Evolutionary conservation across 1,284 basidiomycete species (phyloP).

Genomic region (Puccinia polysora): DNA sequence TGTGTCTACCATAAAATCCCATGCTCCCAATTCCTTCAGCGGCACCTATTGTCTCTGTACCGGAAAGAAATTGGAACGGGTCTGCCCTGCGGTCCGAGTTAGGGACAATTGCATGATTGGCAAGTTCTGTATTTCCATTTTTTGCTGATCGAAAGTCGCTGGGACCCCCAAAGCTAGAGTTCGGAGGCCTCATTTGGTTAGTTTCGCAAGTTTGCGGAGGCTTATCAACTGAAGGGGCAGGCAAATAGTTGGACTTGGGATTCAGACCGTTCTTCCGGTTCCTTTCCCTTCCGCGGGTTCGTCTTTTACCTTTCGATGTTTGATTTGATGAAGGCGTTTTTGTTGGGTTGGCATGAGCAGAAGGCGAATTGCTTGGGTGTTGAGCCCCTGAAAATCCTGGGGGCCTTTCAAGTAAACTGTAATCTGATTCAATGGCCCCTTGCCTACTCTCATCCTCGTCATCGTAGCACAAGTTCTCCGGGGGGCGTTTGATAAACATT

Average conservation of each 20-base stretch:
- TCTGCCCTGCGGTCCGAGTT: too few species aligned
- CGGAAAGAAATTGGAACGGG: too few species aligned
- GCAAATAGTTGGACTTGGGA: not conserved
- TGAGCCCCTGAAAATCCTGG: not conserved
- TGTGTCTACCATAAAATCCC: too few species aligned
- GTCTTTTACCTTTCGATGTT: slow-evolving; percentile 16
- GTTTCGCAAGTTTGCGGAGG: not conserved
- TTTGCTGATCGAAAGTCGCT: too few species aligned
- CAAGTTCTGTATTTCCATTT: too few species aligned
- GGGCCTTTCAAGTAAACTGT: slow-evolving; percentile 28
- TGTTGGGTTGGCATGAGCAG: not conserved
- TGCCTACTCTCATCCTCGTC: not conserved
- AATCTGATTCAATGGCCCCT: slow-evolving; percentile 23
- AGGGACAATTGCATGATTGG: too few species aligned
- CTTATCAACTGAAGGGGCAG: not conserved
- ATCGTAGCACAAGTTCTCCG: slow-evolving; percentile 13
- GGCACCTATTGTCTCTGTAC: too few species aligned
- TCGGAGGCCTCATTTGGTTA: not conserved
- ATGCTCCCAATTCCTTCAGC: too few species aligned
- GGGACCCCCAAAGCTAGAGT: too few species aligned
- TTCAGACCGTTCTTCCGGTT: slow-evolving; percentile 13
- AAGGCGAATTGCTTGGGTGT: not conserved
- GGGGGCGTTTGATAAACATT: slow-evolving; percentile 25
- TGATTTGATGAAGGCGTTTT: not conserved
- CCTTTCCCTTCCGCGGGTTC: not conserved